Evolutionary conservation across 2,329 filamentous ascomycete species (phyloP).

Genomic region (Sporothrix mexicana): DNA sequence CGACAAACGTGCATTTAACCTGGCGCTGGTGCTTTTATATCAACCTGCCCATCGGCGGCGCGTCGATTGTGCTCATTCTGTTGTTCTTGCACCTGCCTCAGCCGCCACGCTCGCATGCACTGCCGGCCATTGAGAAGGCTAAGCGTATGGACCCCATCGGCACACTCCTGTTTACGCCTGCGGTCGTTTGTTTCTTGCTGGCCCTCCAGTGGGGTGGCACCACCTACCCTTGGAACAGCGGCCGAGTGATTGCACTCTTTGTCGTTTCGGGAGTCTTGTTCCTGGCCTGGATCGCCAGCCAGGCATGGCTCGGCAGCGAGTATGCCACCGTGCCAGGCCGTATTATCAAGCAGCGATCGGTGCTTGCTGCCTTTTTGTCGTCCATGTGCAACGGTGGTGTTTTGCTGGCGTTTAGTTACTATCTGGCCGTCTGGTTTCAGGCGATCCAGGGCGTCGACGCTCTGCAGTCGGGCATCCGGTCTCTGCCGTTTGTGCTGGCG

Average conservation of each 20-base stretch:
- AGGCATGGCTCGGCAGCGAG: slow-evolving; percentile 41
- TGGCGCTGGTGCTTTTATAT: slow-evolving; percentile 52
- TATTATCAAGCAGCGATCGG: slow-evolving; percentile 44
- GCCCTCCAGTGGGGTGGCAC: slow-evolving; percentile 53
- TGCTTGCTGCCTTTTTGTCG: background rate
- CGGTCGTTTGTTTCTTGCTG: slow-evolving; percentile 51
- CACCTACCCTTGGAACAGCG: slow-evolving; percentile 44
- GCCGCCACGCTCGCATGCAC: background rate
- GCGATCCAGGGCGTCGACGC: slow-evolving; percentile 49
- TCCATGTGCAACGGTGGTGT: slow-evolving; percentile 24
- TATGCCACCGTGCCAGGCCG: slow-evolving; percentile 49
- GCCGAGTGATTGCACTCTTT: slow-evolving; percentile 45
- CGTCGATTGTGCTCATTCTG: slow-evolving; percentile 42
- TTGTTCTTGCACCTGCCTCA: slow-evolving; percentile 43
- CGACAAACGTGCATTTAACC: slow-evolving; percentile 41
- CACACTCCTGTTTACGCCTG: slow-evolving; percentile 38
- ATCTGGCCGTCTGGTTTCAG: slow-evolving; percentile 52
- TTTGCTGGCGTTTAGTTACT: slow-evolving; percentile 33
- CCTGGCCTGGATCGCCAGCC: slow-evolving; percentile 43
- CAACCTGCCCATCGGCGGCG: slow-evolving; percentile 48
- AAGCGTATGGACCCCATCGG: slow-evolving; percentile 42
- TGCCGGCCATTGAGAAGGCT: slow-evolving; percentile 45
- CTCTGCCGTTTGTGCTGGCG: slow-evolving; percentile 51
- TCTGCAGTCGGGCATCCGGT: slow-evolving; percentile 49
- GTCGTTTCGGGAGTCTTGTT: slow-evolving; percentile 42